Evolutionary conservation across 169 alveolate genomes (phyloP).

Genomic region (Toxoplasma gondii): DNA sequence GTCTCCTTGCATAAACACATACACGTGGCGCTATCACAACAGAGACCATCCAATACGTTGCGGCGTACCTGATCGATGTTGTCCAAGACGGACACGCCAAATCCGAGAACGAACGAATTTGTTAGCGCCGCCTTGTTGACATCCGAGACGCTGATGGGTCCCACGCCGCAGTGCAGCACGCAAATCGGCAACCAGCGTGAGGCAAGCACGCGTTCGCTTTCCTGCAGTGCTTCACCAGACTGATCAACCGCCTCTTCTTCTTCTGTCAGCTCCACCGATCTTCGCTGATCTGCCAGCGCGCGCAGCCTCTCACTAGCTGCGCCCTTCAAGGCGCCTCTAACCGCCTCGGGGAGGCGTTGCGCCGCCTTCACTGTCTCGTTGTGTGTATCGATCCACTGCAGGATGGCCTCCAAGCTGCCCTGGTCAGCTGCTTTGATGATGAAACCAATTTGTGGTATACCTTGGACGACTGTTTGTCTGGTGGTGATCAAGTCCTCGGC

Average conservation of each 20-base stretch:
- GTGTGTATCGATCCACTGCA: slow-evolving; percentile 9
- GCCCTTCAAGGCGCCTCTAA: background rate
- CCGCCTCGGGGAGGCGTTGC: background rate
- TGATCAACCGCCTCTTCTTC: background rate
- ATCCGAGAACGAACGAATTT: slow-evolving; percentile 26
- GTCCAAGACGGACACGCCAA: slow-evolving; percentile 40
- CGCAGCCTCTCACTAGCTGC: background rate
- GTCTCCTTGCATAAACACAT: too few species aligned
- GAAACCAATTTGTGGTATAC: slow-evolving; percentile 33
- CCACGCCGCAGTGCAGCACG: slow-evolving; percentile 47
- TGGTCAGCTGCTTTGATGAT: slow-evolving; percentile 54
- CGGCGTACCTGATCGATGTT: slow-evolving; percentile 39
- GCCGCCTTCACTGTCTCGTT: background rate
- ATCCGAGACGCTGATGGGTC: slow-evolving; percentile 46
- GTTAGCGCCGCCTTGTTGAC: slow-evolving; percentile 40
- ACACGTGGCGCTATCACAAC: too few species aligned
- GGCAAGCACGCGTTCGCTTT: slow-evolving; percentile 9
- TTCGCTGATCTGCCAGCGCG: background rate
- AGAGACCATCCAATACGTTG: background rate
- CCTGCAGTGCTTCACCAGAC: background rate
- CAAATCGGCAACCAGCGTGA: slow-evolving; percentile 47
- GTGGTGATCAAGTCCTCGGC: background rate
- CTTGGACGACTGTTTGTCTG: background rate
- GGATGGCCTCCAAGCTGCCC: slow-evolving; percentile 57
- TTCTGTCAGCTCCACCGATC: background rate